phyloP scores from a whole-genome alignment of 2,329 filamentous ascomycete species.

The Neurospora crassa region DNA sequence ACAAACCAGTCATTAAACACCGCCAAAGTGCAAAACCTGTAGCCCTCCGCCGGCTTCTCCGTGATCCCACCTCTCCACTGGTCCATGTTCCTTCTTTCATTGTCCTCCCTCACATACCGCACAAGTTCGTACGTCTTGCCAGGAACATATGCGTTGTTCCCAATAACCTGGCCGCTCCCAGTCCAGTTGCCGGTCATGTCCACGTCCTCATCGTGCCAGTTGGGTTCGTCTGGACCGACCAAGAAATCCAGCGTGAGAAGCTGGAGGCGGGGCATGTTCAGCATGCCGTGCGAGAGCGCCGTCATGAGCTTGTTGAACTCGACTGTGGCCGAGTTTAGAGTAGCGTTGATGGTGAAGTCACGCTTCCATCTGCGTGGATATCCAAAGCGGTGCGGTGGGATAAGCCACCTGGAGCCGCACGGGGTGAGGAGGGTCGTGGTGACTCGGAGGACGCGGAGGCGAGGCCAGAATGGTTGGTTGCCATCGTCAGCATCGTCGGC shows the following conservation, averaged over 20 bases:
- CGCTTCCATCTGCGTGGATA: neutral
- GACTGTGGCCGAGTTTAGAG: neutral
- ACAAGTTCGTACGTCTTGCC: neutral
- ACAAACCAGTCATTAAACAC: neutral
- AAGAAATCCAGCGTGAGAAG: neutral
- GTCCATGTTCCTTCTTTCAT: neutral
- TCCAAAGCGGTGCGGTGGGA: neutral
- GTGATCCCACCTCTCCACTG: neutral
- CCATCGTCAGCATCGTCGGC: neutral
- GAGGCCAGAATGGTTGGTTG: neutral
- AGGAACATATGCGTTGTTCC: neutral
- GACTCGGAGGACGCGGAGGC: neutral
- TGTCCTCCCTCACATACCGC: neutral
- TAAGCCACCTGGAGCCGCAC: neutral
- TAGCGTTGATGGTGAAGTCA: neutral
- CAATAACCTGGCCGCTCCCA: neutral
- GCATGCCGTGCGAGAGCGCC: neutral
- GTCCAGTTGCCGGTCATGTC: neutral
- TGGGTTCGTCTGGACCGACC: neutral
- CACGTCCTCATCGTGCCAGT: neutral
- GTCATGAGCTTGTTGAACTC: neutral
- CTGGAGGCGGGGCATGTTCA: neutral
- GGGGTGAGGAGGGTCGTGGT: neutral
- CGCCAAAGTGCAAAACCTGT: neutral
- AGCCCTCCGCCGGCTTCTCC: neutral